Evolutionary conservation across 148 eudicot genomes (phyloP), one percentile per base, ranked within the genome.

Genomic region (Drosera capensis): DNA sequence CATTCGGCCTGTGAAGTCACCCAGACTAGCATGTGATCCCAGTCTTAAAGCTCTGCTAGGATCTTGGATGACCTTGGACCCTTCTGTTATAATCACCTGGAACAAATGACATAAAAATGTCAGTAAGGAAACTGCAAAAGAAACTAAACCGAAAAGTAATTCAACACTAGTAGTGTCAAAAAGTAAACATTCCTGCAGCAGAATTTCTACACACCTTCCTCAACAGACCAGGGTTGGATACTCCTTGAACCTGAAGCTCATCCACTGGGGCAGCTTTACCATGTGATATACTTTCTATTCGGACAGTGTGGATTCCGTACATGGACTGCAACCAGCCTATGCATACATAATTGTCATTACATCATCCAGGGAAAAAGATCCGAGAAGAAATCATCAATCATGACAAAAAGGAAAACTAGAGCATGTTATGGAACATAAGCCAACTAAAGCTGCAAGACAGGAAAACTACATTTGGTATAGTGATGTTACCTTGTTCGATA

Each of bases 251-350:
- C 48, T 67, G 96, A 43, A 86, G 59, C 62, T 78, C 87, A 69
- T 86, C 96, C 34, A 86, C 84, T 34, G 70, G 80, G 7, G 93
- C 80, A 23, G 93, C 75, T 65, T 62, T 76, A 59, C 93, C 96
- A 54, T 63, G 63, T 42, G 87, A 71, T 59, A 86, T 70, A 60
- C 87, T 73, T 68, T 78, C 79, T 25, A 86, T 64, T 70, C 77
- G 81, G 43, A 82, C 64, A 23, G 87, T 86, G 57, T 78, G 79
- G 30, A 86, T 53, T 43, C 84, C 84, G 67, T 45, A 73, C 34
- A 54, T 49, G 28, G 93, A 73, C 60, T 86, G 87, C 43, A 86
- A 73, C 41, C 84, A 78, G 36, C 96, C 96, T 81, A 58, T 43
- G 55, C 22, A 45, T 18, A 41, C 19, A 26, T 46, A 40, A 7